A percentile compares a stretch with the other conserved stretches of the same genome.
These are phyloP conservation scores for Monosporascus sp. DNA, from an alignment of 2,329 filamentous ascomycete species.

Conservation along the genomic window DNA sequence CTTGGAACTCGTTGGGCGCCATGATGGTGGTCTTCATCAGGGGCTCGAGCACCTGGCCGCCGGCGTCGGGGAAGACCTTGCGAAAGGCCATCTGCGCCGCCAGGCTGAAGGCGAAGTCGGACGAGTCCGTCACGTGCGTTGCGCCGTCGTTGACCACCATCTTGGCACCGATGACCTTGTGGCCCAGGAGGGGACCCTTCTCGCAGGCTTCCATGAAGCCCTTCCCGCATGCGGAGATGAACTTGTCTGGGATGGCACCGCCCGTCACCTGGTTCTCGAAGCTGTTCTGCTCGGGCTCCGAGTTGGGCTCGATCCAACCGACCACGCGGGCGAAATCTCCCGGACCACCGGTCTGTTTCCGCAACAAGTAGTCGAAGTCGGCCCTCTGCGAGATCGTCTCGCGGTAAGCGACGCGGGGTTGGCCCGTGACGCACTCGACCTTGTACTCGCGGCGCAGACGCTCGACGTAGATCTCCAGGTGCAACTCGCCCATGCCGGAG, in stretches of 20 bases:
- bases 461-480: constrained; percentile 96
- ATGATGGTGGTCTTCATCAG: constrained; percentile 98
- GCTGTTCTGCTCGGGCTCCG: constrained; percentile 64
- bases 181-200: constrained; percentile 86
- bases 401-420: constrained; percentile 93
- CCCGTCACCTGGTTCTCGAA: constrained; percentile 87
- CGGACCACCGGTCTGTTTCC: constrained; percentile 91
- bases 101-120: constrained; percentile 90
- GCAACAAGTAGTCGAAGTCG: constrained; percentile 87
- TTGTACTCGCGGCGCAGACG: constrained; percentile 95
- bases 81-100: constrained; percentile 96
- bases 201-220: constrained; percentile 80
- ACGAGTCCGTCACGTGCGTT: constrained; percentile 96
- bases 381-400: constrained; percentile 80
- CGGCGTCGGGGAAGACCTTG: constrained; percentile 78
- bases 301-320: constrained; percentile 85
- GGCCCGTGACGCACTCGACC: constrained; percentile 90
- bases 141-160: constrained; percentile 97
- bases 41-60: constrained; percentile 84
- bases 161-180: constrained; percentile 80
- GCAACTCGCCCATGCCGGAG: constrained; percentile 95
- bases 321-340: constrained; percentile 93
- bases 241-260: constrained; percentile 92
- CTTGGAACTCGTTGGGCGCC: constrained; percentile 95
- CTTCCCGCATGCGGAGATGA: constrained; percentile 88